Percentiles rank a stretch among this genome's conserved stretches.
Conservation (phyloP, 2,329 filamentous ascomycete genomes). For the Cordyceps javanica region DNA sequence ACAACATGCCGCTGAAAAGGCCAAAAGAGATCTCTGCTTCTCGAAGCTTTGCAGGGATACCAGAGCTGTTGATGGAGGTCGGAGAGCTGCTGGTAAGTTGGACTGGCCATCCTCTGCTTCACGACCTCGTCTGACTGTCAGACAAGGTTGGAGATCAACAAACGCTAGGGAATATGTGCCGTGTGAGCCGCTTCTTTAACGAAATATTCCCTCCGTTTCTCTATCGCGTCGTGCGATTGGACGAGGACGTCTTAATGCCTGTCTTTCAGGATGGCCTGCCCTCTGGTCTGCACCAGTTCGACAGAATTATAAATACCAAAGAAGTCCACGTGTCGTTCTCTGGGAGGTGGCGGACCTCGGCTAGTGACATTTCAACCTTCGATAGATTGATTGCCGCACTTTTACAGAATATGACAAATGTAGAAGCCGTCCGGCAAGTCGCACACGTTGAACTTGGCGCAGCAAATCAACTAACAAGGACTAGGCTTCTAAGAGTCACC, state of each 20-base stretch:
- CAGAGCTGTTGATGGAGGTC: neutral
- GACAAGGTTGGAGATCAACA: neutral
- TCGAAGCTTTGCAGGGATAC: constrained; percentile 15
- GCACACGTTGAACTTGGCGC: neutral
- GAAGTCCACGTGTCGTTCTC: neutral
- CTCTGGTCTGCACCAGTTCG: neutral
- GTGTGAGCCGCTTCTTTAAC: neutral
- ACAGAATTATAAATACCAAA: neutral
- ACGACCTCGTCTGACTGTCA: neutral
- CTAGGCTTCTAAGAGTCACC: neutral
- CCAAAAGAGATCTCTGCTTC: too few relatives aligned
- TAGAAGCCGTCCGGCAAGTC: neutral
- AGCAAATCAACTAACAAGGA: neutral
- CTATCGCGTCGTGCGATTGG: neutral
- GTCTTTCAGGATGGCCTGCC: neutral
- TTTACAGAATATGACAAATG: neutral
- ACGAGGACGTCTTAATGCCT: neutral
- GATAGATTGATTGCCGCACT: neutral
- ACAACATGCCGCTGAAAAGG: too few relatives aligned
- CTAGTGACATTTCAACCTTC: neutral
- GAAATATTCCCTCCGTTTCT: neutral
- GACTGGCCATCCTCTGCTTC: neutral
- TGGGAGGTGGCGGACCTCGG: neutral
- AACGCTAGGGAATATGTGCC: neutral
- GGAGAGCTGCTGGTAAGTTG: neutral